Percentiles rank a stretch among this genome's conserved stretches.
phyloP scores from a whole-genome alignment of 2,329 filamentous ascomycete genomes.

The Cercospora brassicicola region DNA sequence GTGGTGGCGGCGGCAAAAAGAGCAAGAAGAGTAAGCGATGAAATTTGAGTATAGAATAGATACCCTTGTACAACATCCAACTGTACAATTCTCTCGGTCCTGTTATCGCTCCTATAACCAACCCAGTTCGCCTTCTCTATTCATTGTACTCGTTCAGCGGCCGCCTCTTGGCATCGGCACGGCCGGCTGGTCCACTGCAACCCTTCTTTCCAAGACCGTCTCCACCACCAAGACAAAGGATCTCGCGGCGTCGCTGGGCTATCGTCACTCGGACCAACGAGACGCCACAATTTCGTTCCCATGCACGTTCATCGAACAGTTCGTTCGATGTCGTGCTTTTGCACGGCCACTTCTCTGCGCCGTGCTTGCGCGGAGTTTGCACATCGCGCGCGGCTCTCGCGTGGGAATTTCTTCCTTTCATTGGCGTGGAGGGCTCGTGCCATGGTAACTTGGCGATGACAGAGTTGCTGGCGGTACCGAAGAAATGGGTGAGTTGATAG shows the following conservation, averaged over 20 bases:
- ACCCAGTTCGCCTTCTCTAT: no score
- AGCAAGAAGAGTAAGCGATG: conserved; percentile 30
- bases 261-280: conserved; percentile 11
- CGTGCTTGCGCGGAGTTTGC: conserved; percentile 5
- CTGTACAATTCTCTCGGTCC: background rate
- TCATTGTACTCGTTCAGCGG: background rate
- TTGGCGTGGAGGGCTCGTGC: background rate
- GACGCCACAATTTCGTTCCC: background rate
- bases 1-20: conserved; percentile 34
- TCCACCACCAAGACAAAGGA: conserved; percentile 13
- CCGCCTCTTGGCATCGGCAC: background rate
- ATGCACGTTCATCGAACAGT: background rate
- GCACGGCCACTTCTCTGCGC: background rate
- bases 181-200: background rate
- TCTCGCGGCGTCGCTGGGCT: conserved; percentile 8
- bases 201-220: conserved; percentile 7
- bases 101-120: background rate
- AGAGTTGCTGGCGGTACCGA: conserved; percentile 10
- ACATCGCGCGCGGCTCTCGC: background rate
- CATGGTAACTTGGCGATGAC: conserved; percentile 6
- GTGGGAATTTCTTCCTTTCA: background rate
- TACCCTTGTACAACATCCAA: background rate
- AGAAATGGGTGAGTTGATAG: background rate
- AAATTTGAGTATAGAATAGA: conserved; percentile 1
- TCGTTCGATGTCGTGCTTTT: conserved; percentile 7